Percentiles rank a stretch among this genome's conserved stretches.
These are phyloP conservation scores for Cladobotryum mycophilum DNA, from an alignment of 2,329 filamentous ascomycete genomes.

Conservation along the genomic window DNA sequence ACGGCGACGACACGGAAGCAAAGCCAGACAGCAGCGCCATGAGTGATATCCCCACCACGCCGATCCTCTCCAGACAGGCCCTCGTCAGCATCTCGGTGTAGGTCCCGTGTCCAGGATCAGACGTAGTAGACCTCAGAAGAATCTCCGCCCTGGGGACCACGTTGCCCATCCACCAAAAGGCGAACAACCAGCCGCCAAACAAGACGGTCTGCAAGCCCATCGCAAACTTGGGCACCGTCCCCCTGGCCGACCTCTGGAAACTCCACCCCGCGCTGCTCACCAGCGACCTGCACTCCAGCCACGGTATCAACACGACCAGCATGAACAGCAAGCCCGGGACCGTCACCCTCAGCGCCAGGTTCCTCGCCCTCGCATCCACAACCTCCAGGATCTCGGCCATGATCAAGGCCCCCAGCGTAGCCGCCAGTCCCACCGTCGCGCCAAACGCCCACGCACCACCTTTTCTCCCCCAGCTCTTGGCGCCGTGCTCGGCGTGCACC, in stretches of 20 bases:
- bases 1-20: constrained; percentile 79
- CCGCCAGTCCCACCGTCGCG: constrained; percentile 67
- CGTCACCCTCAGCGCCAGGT: constrained; percentile 60
- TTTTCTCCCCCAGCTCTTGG: constrained; percentile 44
- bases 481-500: constrained; percentile 52
- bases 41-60: constrained; percentile 76
- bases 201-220: constrained; percentile 58
- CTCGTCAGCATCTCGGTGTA: constrained; percentile 35
- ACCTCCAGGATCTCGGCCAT: constrained; percentile 78
- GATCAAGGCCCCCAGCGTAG: constrained; percentile 73
- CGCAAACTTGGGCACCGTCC: constrained; percentile 50
- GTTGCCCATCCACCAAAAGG: constrained; percentile 71
- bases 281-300: constrained; percentile 68
- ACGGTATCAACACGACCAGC: constrained; percentile 68
- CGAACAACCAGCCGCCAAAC: constrained; percentile 62
- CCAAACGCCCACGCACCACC: constrained; percentile 63
- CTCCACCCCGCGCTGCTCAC: constrained; percentile 53
- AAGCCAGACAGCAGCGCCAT: constrained; percentile 89
- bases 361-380: constrained; percentile 60
- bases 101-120: constrained; percentile 6
- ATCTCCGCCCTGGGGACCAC: constrained; percentile 42
- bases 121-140: constrained; percentile 9
- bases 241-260: constrained; percentile 52
- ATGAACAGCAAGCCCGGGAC: constrained; percentile 66
- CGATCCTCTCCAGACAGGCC: constrained; percentile 62